Percentiles rank a stretch among this genome's conserved stretches.
Conservation (phyloP, 1,284 basidiomycete genomes). For the Schizophyllum amplum region DNA sequence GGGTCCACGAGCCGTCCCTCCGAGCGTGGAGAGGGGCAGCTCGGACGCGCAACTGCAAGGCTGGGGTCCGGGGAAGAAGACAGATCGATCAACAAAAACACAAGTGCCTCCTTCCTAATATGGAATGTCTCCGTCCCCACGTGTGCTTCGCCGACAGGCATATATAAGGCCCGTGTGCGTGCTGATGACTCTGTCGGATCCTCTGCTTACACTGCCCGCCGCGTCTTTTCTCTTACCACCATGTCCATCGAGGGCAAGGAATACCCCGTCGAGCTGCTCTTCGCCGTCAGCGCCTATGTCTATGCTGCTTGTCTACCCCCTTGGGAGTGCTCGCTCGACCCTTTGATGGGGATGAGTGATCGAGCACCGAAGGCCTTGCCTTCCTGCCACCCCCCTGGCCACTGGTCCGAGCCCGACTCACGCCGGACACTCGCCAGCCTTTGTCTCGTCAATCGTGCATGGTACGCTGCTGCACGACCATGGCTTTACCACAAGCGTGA, state of each 20-base stretch:
- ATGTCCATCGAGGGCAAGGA: neutral
- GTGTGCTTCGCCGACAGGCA: neutral
- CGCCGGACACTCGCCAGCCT: constrained; percentile 58
- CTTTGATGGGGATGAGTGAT: constrained; percentile 42
- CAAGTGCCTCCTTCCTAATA: neutral
- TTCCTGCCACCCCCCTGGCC: constrained; percentile 57
- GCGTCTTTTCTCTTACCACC: neutral
- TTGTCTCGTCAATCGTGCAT: constrained; percentile 64
- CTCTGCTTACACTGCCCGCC: too few relatives aligned
- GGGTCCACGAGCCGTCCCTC: neutral
- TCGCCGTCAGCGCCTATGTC: constrained; percentile 58
- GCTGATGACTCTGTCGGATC: neutral
- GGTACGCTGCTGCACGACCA: constrained; percentile 71
- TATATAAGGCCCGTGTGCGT: neutral
- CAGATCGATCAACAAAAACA: neutral
- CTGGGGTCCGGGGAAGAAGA: neutral
- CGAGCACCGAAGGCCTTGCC: constrained; percentile 53
- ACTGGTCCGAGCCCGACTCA: constrained; percentile 57
- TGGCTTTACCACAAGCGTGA: constrained; percentile 63
- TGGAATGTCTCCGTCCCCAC: neutral
- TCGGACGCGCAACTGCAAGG: neutral
- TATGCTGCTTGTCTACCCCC: constrained; percentile 55
- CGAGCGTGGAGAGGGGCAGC: too few relatives aligned
- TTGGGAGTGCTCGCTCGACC: constrained; percentile 55
- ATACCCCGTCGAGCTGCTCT: constrained; percentile 55